Evolutionary conservation across 164 flowering plant genomes (phyloP), one percentile per base, ranked within the genome.

Genomic region (Chloranthus sessilifolius): DNA sequence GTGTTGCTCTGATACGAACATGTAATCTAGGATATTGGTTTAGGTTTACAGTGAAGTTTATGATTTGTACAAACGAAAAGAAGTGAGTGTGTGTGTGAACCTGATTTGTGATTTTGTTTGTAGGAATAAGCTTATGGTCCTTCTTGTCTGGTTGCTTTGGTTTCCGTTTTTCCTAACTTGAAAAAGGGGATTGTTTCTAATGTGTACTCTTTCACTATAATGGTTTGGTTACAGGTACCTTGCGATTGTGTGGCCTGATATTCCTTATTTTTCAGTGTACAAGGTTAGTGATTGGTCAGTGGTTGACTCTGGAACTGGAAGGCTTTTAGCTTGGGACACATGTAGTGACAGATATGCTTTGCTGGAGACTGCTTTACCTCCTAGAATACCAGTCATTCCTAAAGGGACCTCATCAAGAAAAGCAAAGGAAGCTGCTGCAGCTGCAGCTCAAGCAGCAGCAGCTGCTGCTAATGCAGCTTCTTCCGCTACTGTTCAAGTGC

Each of bases 401-500:
- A 92, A 92, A 64, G 88, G 88, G n/a, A 69, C 87, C 46, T 87
- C 95, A 61, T 90, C 97, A 57, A 81, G 87, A 71, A 88, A 73
- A 73, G 96, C 99, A 30, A 86, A 83, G 66, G 99, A 92, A 76
- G 97, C 97, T 53, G 99, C 99, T 47, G 95, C 91, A 4, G 95
- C 89, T 29, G 95, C 96, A 30, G 95, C 91, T 43, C 87, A 79
- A 73, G 95, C 95, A 30, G 92, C 87, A 9, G 95, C 94, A 1
- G 99, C 98, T 10, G 96, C 94, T 53, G 95, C 99, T 45, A 63
- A 70, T 56, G 95, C 92, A 46, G 96, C 98, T 62, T 77, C 91
- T 44, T 47, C 88, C 14, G 92, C 95, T 36, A 71, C 71, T 64
- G 99, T 92, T 46, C 95, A 92, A 82, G 95, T 86, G 56, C 94